Evolutionary conservation across 2,329 filamentous ascomycete genomes (phyloP).

Genomic region (Cladosporium sp.): DNA sequence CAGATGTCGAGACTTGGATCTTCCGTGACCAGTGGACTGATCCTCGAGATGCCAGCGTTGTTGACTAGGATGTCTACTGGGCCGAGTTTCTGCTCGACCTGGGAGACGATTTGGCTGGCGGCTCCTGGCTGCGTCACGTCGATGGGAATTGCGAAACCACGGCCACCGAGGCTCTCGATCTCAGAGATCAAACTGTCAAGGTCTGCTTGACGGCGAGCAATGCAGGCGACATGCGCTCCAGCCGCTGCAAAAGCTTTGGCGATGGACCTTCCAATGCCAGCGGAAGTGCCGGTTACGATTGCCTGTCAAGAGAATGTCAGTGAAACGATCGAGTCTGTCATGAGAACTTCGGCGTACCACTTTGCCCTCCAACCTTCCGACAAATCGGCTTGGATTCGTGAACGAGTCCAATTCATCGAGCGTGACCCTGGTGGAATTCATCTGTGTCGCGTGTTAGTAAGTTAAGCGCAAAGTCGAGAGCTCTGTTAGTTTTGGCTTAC

Average conservation of each 20-base stretch:
- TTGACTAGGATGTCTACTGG: slow-evolving; percentile 18
- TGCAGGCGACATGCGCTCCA: slow-evolving; percentile 19
- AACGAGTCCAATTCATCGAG: too few relatives aligned
- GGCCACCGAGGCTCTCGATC: slow-evolving; percentile 16
- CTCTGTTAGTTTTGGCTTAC: too few relatives aligned
- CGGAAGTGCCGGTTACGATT: too few relatives aligned
- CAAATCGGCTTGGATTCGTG: too few relatives aligned
- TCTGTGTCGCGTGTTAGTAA: too few relatives aligned
- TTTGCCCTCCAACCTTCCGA: too few relatives aligned
- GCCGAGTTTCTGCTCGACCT: slow-evolving; percentile 17
- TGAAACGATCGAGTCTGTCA: too few relatives aligned
- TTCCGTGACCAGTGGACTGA: slow-evolving; percentile 13
- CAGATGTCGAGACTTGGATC: slow-evolving; percentile 18
- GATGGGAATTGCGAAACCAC: slow-evolving; percentile 16
- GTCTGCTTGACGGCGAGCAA: slow-evolving; percentile 20
- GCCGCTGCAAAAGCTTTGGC: slow-evolving; percentile 18
- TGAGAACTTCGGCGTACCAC: too few relatives aligned
- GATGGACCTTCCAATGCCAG: too few relatives aligned
- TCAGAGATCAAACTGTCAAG: slow-evolving; percentile 19
- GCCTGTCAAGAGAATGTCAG: too few relatives aligned
- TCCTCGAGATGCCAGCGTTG: slow-evolving; percentile 18
- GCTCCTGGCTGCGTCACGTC: slow-evolving; percentile 17
- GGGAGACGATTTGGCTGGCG: slow-evolving; percentile 15
- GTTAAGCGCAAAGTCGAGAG: too few relatives aligned
- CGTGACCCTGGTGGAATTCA: too few relatives aligned